Conservation (phyloP, 2,329 filamentous ascomycete genomes). For the Fusarium palustre region DNA sequence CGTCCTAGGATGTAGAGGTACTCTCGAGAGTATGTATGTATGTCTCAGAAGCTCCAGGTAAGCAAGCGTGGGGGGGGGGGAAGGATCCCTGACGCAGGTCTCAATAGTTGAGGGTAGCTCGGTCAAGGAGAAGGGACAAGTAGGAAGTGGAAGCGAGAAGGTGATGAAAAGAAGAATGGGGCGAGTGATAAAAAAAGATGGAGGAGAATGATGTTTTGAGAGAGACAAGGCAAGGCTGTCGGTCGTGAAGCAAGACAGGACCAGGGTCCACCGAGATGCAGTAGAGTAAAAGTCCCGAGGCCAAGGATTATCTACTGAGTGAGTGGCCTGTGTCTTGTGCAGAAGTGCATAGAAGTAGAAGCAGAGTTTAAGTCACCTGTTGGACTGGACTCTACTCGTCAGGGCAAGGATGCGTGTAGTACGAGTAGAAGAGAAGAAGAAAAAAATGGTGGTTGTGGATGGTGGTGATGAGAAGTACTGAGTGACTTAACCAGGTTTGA, state of each 20-base stretch:
- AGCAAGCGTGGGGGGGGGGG: constrained; percentile 42
- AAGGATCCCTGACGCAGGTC: constrained; percentile 27
- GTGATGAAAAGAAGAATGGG: constrained; percentile 31
- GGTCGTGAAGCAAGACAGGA: constrained; percentile 15
- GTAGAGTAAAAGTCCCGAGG: constrained; percentile 31
- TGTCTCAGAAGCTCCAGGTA: constrained; percentile 38
- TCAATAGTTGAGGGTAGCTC: constrained; percentile 34
- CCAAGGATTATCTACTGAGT: constrained; percentile 11
- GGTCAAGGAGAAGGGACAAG: constrained; percentile 46
- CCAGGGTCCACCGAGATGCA: constrained; percentile 39
- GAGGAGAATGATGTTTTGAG: constrained; percentile 33
- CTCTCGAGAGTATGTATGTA: not conserved
- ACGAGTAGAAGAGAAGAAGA: not conserved
- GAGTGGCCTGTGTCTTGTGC: not conserved
- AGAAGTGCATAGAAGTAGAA: not conserved
- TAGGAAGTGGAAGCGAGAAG: constrained; percentile 6
- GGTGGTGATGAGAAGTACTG: not conserved
- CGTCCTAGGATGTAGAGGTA: not conserved
- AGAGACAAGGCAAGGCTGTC: constrained; percentile 20
- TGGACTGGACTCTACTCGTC: not conserved
- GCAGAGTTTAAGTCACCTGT: not conserved
- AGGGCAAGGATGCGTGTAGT: not conserved
- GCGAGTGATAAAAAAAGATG: constrained; percentile 36
- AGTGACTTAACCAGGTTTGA: constrained; percentile 18
- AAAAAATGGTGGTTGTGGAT: constrained; percentile 28